Conservation (phyloP, 495 filamentous ascomycete species). For the Aspergillus panamensis region DNA sequence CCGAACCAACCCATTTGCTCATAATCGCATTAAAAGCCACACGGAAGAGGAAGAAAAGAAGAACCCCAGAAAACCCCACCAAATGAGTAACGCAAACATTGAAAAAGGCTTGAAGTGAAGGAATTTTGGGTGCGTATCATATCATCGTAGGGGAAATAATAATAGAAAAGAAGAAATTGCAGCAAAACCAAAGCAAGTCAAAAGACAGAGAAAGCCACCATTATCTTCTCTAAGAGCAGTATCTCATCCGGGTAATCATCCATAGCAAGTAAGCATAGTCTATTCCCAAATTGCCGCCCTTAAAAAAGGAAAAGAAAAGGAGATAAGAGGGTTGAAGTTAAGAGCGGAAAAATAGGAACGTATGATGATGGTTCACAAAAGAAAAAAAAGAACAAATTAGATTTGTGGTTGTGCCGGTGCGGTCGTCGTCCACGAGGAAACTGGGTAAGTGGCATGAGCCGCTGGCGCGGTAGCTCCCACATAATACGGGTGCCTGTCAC, state of each 20-base stretch:
- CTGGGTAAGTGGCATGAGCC: conserved; percentile 37
- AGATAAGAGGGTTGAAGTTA: conserved; percentile 3
- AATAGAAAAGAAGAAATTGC: conserved; percentile 7
- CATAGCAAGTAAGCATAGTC: conserved; percentile 24
- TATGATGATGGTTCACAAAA: not conserved
- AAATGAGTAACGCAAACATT: conserved; percentile 14
- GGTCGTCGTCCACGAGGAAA: conserved; percentile 42
- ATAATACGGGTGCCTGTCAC: conserved; percentile 40
- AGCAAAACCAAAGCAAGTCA: conserved; percentile 2
- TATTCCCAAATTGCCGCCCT: conserved; percentile 29
- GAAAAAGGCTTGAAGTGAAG: conserved; percentile 15
- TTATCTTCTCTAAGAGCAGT: conserved; percentile 26
- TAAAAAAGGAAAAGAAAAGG: conserved; percentile 17
- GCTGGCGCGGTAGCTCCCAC: conserved; percentile 28
- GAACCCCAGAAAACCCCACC: conserved; percentile 15
- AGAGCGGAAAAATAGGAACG: conserved; percentile 13
- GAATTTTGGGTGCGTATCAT: conserved; percentile 20
- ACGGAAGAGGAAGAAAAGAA: conserved; percentile 12
- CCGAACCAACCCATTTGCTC: conserved; percentile 28
- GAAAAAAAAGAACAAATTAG: conserved; percentile 22
- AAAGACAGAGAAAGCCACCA: conserved; percentile 19
- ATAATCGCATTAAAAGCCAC: conserved; percentile 23
- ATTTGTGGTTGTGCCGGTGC: conserved; percentile 46
- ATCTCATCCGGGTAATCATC: conserved; percentile 23
- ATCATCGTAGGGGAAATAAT: conserved; percentile 18